A percentile compares a stretch with the other conserved stretches of the same genome.
These are phyloP conservation scores for Zymoseptoria tritici DNA, from an alignment of 2,329 filamentous ascomycete genomes.

Conservation along the genomic window DNA sequence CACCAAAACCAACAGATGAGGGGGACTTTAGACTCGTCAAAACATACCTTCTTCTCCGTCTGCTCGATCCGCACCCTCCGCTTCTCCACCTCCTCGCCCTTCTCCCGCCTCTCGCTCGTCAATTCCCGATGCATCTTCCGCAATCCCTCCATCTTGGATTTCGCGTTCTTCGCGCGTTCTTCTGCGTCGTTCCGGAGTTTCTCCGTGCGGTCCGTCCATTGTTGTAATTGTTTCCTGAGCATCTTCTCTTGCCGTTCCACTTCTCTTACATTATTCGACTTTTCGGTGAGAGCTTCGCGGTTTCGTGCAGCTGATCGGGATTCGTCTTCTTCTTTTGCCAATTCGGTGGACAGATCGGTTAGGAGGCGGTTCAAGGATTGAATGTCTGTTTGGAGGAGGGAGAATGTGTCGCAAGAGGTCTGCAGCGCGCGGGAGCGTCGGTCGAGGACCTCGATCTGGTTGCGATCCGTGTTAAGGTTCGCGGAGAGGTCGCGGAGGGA, in stretches of 20 bases:
- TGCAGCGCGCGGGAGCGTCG: slow-evolving; percentile 81
- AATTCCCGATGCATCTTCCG: slow-evolving; percentile 70
- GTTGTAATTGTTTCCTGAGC: slow-evolving; percentile 72
- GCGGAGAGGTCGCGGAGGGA: slow-evolving; percentile 75
- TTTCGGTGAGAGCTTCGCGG: slow-evolving; percentile 77
- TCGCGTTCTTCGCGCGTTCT: slow-evolving; percentile 72
- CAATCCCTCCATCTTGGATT: slow-evolving; percentile 84
- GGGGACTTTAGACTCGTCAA: not conserved
- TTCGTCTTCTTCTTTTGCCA: slow-evolving; percentile 88
- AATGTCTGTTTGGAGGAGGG: slow-evolving; percentile 76
- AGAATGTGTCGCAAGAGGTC: slow-evolving; percentile 84
- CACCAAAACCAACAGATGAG: not conserved
- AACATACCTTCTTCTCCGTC: slow-evolving; percentile 88
- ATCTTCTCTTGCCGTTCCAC: slow-evolving; percentile 83
- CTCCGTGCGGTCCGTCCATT: slow-evolving; percentile 81
- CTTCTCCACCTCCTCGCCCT: slow-evolving; percentile 86
- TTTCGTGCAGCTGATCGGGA: slow-evolving; percentile 71
- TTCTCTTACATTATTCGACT: slow-evolving; percentile 82
- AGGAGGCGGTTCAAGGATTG: slow-evolving; percentile 81
- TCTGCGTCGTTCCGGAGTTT: slow-evolving; percentile 72
- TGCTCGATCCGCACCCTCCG: slow-evolving; percentile 91
- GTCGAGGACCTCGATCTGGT: slow-evolving; percentile 80
- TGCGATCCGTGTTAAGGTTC: slow-evolving; percentile 68
- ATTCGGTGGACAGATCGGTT: slow-evolving; percentile 75
- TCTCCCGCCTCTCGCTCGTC: slow-evolving; percentile 76